Evolutionary conservation across 768 basidiomycete species (phyloP).

Genomic region (Trametes villosa): DNA sequence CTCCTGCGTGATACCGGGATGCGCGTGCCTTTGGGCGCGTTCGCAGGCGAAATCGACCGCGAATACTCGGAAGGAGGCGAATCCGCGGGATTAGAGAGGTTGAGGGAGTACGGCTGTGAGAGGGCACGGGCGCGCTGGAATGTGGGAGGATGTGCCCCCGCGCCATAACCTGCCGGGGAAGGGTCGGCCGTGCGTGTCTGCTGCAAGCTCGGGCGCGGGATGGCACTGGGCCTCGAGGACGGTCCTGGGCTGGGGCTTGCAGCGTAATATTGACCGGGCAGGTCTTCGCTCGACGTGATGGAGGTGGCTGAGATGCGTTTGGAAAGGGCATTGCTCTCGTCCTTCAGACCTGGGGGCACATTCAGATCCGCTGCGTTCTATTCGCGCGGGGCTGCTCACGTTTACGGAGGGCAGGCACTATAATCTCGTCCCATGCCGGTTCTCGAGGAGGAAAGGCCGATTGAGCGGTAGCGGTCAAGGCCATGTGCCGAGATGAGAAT

Average conservation of each 20-base stretch:
- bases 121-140: slow-evolving; percentile 63
- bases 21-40: slow-evolving; percentile 46
- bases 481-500: slow-evolving; percentile 38
- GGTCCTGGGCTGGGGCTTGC: slow-evolving; percentile 15
- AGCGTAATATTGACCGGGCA: slow-evolving; percentile 28
- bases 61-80: slow-evolving; percentile 35
- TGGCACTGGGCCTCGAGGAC: slow-evolving; percentile 44
- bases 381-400: slow-evolving; percentile 47
- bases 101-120: slow-evolving; percentile 61
- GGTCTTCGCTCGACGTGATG: slow-evolving; percentile 57
- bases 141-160: slow-evolving; percentile 26
- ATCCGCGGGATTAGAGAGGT: slow-evolving; percentile 41
- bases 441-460: slow-evolving; percentile 40
- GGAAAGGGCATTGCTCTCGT: slow-evolving; percentile 77
- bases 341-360: slow-evolving; percentile 66
- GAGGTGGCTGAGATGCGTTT: slow-evolving; percentile 79
- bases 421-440: slow-evolving; percentile 80
- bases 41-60: slow-evolving; percentile 41
- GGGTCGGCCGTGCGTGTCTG: slow-evolving; percentile 38
- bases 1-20: slow-evolving; percentile 51
- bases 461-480: slow-evolving; percentile 46
- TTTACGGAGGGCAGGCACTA: slow-evolving; percentile 81
- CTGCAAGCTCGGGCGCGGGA: slow-evolving; percentile 52
- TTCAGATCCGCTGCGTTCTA: slow-evolving; percentile 12
- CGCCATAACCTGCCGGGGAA: slow-evolving; percentile 21